Percentiles rank a stretch among this genome's conserved stretches.
Conservation (phyloP, 441 rosid genomes). For the Populus hybrid region DNA sequence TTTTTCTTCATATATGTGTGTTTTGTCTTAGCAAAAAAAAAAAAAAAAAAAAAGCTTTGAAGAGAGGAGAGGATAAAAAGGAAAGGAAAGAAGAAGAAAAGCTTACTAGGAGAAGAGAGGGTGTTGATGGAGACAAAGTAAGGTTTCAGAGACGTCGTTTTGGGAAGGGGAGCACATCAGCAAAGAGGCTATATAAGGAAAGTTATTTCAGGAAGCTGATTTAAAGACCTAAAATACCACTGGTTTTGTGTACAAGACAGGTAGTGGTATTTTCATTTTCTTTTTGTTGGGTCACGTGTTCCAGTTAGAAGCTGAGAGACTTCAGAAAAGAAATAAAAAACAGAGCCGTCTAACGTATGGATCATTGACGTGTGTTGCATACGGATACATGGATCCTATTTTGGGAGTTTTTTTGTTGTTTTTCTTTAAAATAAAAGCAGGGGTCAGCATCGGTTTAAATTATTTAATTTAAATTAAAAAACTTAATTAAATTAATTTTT, state of each 20-base stretch:
- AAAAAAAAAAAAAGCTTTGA: neutral
- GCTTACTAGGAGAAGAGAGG: neutral
- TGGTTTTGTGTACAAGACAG: constrained; percentile 18
- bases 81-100: no score
- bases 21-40: neutral
- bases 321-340: neutral
- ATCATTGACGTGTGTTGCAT: constrained; percentile 47
- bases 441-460: no score
- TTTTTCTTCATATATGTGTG: neutral
- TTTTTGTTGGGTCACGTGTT: constrained; percentile 19
- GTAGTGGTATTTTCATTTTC: constrained; percentile 11
- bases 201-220: neutral
- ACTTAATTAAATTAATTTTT: no score
- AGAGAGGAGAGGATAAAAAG: no score
- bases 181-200: neutral
- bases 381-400: constrained; percentile 16
- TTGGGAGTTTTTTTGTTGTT: no score
- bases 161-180: neutral
- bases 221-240: neutral
- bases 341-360: constrained; percentile 39
- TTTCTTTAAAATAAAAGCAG: no score
- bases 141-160: neutral
- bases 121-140: neutral
- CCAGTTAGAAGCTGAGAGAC: constrained; percentile 21
- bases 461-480: no score